phyloP scores from a whole-genome alignment of 129 eudicot genomes.

The Apium graveolens region DNA sequence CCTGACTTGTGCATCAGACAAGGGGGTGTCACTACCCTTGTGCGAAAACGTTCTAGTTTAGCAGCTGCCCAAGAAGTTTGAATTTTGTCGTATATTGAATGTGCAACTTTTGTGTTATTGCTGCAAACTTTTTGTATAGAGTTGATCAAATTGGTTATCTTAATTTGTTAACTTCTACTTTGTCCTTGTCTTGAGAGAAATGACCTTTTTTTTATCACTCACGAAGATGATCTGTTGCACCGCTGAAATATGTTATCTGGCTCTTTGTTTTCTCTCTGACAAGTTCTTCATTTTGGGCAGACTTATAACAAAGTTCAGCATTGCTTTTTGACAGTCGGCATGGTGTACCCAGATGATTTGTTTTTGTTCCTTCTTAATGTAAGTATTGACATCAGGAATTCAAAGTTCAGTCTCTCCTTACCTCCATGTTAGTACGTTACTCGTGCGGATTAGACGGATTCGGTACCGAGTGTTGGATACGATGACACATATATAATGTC shows the following conservation, averaged over 20 bases:
- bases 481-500: not conserved
- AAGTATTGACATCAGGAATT: constrained; percentile 30
- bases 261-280: constrained; percentile 9
- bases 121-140: not conserved
- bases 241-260: not conserved
- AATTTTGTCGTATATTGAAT: not conserved
- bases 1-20: not conserved
- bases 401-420: not conserved
- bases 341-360: constrained; percentile 82
- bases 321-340: constrained; percentile 82
- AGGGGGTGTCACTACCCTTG: not conserved
- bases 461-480: not conserved
- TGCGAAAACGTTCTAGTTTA: not conserved
- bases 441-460: not conserved
- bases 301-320: constrained; percentile 93
- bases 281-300: constrained; percentile 39
- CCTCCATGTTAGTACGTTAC: not conserved
- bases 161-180: not conserved
- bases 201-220: constrained; percentile 8
- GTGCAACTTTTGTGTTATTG: not conserved
- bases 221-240: not conserved
- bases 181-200: not conserved
- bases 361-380: constrained; percentile 79
- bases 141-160: not conserved
- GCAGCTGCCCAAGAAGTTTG: not conserved